Evolutionary conservation across 371 early-diverging fungal genomes (phyloP), one percentile per base, ranked within the genome.

Genomic region (Mortierella sp.): DNA sequence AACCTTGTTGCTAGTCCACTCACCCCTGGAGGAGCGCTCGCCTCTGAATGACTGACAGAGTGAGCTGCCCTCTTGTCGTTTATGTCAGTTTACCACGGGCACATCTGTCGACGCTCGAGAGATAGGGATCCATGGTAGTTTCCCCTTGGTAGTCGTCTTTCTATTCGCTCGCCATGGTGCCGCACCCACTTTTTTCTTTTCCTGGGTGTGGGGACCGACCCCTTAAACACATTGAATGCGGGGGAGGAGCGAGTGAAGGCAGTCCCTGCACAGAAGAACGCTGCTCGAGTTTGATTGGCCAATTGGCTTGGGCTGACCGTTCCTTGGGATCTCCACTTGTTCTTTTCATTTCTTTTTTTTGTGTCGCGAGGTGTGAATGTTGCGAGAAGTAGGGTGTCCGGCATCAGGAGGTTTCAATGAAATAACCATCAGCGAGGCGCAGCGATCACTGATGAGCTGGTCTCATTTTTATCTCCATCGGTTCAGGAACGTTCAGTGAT

Each of bases 31-130:
- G n/a, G n/a, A n/a, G n/a, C n/a, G n/a, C n/a, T n/a, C 37, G 67
- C 67, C 67, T 40, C 67, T 67, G 61, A 50, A 14, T 16, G 51
- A 19, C n/a, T 50, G 50, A 50, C 4, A 4, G 24, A 21, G 24
- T 50, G 53, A 34, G 34, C 28, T 21, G 64, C 34, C 64, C 64
- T 64, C 6, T 34, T 34, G 37, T 31, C 59, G 16, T 31, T 61
- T 61, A 8, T 61, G 50, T 50, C 50, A 61, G 19, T 61, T 31
- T 59, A 59, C 61, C 61, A 61, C 61, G 61, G 34, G 61, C 61
- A 61, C 9, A 31, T 19, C 16, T 24, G 54, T 54, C 8, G n/a
- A 54, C 21, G 51, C 5, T 50, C 14, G 19, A 53, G 48, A 50
- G 50, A 50, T 50, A 50, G 50, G 50, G 3, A 14, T n/a, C 8